Base-by-base conservation (phyloP, 805 yeast genomes). In the Alloascoidea africana region DNA sequence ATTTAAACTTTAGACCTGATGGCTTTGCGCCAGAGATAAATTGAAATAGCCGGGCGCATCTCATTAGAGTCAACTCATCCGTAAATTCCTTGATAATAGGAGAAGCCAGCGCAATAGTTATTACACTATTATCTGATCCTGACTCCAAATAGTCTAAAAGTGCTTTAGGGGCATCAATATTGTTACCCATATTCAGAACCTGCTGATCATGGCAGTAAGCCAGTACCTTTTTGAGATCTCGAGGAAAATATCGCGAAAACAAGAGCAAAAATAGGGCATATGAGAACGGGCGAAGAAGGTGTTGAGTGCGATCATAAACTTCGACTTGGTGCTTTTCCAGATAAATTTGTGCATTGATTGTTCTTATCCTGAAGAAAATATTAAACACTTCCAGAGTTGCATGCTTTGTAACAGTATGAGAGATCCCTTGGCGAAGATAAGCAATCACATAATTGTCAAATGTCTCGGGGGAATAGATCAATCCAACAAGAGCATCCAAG, bases 361-460 rank as follows among this genome's bases (percentile, higher is more conserved):
- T 8, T 23, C 30, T 23, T 8, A 23, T 23, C n/a, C n/a, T n/a
- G 8, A 23, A n/a, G 30, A 23, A 23, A 8, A 8, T 23, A 8
- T 23, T 8, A 23, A 50, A 33, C 8, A 44, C 46, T 11, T 39
- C 35, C 8, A 49, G 36, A 11, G 52, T 49, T 11, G 34, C 39
- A 3, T 43, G 37, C 5, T 50, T 41, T 3, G 47, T 45, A 14
- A 38, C 39, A 2, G 49, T 38, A 36, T 39, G 41, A 19, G 46
- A 47, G 30, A 51, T 40, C 3, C 55, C 55, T 35, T 42, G 41
- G 11, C 44, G 23, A 5, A 51, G 38, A 2, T 40, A 32, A 13
- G 51, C 49, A 18, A 44, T 40, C 16, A 50, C 18, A 3, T 49
- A 49, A 2, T 45, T 23, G 16, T 50, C 50, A 33, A 50, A 50